Base-by-base conservation (phyloP, 2,329 filamentous ascomycete genomes). In the Colletotrichum trifolii region DNA sequence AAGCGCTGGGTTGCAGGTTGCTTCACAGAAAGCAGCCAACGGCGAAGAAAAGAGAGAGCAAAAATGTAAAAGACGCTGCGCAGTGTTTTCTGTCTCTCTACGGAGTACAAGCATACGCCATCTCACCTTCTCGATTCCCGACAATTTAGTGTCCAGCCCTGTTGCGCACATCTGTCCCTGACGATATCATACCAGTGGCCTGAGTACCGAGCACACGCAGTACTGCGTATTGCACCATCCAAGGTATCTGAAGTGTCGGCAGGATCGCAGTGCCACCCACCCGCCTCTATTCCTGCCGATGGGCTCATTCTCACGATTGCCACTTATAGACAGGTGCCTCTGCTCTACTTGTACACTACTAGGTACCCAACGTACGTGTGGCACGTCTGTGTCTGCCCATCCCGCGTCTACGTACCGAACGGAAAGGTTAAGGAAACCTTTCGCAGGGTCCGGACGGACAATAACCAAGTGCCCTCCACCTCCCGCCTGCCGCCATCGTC, bases 381-480 rank as follows among this genome's bases (percentile, higher is more conserved):
- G n/a, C 43, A 7, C 13, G 8, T 17, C 43, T 17, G 9, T 40
- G 38, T 13, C 38, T 40, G 9, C 9, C 38, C 38, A 9, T 10
- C 43, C 42, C 43, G 43, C 54, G 40, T 54, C 45, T 42, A 62
- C 58, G 39, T 62, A 46, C 62, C 62, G 57, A 55, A 39, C 33
- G 36, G 25, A 25, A 25, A 25, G 25, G 25, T 25, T 4, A 25
- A 25, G 25, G 25, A 25, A 25, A 25, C 50, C 45, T 50, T 25
- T 42, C 45, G 45, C 49, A 45, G 52, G 43, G 34, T 35, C 45
- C 54, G 17, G 47, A 17, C 34, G 40, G 33, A 42, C 42, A 47
- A 55, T 54, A 55, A 54, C 58, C 45, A 56, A 62, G 57, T 62
- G 55, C 45, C 50, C 62, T 62, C 62, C 62, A 56, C 62, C 62